These are phyloP conservation scores for Erodium maritimum DNA, from an alignment of 345 rosid genomes.

Conservation along the genomic window DNA sequence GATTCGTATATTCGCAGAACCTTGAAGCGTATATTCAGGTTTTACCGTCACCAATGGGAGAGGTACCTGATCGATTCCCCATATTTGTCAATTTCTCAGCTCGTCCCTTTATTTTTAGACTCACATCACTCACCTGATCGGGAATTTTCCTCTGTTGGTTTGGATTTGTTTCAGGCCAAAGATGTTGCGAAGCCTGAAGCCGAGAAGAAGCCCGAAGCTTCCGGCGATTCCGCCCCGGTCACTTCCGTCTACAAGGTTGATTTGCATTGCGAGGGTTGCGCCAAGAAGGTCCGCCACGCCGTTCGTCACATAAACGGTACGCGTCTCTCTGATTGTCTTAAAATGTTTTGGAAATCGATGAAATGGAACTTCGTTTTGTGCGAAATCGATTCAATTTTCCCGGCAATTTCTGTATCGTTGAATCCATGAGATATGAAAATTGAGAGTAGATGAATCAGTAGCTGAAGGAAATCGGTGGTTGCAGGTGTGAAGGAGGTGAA, in stretches of 20 bases:
- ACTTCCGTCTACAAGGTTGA: conserved; percentile 54
- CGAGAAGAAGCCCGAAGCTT: conserved; percentile 31
- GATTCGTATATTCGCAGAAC: no score
- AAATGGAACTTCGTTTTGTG: no score
- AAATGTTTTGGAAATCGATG: no score
- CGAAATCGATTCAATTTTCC: no score
- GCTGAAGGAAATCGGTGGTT: no score
- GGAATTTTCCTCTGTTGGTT: no score
- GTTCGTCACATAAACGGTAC: conserved; percentile 6
- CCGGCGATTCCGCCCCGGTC: conserved; percentile 24
- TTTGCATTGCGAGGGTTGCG: conserved; percentile 91
- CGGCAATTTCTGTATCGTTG: no score
- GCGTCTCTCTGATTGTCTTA: background rate
- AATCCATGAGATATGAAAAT: no score
- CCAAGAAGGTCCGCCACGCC: conserved; percentile 23
- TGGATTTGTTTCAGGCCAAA: background rate
- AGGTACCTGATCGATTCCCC: conserved; percentile 8
- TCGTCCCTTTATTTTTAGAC: background rate
- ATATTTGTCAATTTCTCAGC: no score
- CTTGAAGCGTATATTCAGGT: no score
- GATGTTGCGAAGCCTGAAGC: conserved; percentile 24
- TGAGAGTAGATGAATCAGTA: no score
- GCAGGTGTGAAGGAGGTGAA: conserved; percentile 29
- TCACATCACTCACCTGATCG: no score
- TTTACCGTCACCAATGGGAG: conserved; percentile 14